Evolutionary conservation across 2,329 filamentous ascomycete genomes (phyloP).

Genomic region (Teratosphaeria gauchensis): DNA sequence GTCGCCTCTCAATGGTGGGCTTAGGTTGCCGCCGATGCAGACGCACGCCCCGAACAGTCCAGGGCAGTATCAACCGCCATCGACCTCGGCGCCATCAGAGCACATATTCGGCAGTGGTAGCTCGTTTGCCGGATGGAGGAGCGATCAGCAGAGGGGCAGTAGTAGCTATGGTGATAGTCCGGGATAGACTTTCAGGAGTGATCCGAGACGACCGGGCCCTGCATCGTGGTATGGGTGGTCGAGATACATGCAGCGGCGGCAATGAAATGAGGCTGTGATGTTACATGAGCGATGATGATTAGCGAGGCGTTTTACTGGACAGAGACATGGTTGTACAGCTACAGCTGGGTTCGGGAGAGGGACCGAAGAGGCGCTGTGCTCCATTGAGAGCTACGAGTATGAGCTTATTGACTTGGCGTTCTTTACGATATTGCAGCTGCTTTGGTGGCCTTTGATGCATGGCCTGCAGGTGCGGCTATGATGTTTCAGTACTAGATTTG

Average conservation of each 20-base stretch:
- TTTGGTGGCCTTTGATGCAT: too few species aligned
- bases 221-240: not conserved
- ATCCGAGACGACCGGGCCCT: not conserved
- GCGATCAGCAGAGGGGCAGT: conserved; percentile 1
- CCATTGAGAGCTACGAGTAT: too few species aligned
- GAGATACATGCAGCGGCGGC: not conserved
- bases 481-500: too few species aligned
- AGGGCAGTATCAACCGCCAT: not conserved
- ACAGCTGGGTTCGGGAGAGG: not conserved
- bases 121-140: not conserved
- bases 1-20: not conserved
- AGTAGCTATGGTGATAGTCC: conserved; percentile 3
- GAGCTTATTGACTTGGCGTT: too few species aligned
- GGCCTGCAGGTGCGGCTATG: too few species aligned
- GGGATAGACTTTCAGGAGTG: not conserved
- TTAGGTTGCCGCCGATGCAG: conserved; percentile 9
- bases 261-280: not conserved
- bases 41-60: not conserved
- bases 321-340: not conserved
- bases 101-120: not conserved
- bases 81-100: not conserved
- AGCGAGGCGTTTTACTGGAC: not conserved
- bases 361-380: too few species aligned
- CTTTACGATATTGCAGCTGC: too few species aligned
- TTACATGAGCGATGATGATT: not conserved